Evolutionary conservation across 805 yeast genomes (phyloP).

Genomic region (Wickerhamomyces ciferrii): DNA sequence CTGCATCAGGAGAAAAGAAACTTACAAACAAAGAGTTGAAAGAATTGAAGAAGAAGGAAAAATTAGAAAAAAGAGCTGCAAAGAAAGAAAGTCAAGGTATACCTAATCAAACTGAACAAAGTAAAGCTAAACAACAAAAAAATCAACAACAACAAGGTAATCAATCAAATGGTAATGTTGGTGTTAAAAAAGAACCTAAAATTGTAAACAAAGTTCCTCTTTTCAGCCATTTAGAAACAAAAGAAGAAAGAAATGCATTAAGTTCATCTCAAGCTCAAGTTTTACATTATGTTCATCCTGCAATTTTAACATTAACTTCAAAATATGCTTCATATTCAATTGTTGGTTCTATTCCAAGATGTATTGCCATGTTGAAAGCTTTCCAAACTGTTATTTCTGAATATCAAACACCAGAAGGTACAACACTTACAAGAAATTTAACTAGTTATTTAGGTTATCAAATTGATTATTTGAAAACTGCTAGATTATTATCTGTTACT

Average conservation of each 20-base stretch:
- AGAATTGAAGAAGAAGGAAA: constrained; percentile 82
- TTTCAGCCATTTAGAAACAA: constrained; percentile 75
- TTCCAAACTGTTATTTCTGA: constrained; percentile 77
- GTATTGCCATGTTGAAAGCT: constrained; percentile 77
- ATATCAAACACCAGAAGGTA: constrained; percentile 79
- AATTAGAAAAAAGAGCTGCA: constrained; percentile 91
- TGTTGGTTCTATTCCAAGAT: constrained; percentile 86
- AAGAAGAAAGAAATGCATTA: constrained; percentile 59
- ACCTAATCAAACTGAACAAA: constrained; percentile 31
- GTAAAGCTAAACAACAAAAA: constrained; percentile 33
- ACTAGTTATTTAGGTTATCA: constrained; percentile 87
- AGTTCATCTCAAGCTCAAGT: constrained; percentile 17
- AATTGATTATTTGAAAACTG: constrained; percentile 85
- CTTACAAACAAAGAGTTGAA: constrained; percentile 77
- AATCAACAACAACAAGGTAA: constrained; percentile 33
- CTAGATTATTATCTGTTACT: constrained; percentile 85
- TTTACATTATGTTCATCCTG: constrained; percentile 72
- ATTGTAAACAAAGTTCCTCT: constrained; percentile 46
- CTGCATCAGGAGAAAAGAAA: constrained; percentile 21
- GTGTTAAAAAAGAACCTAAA: constrained; percentile 12
- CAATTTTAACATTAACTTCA: constrained; percentile 70
- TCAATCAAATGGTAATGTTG: constrained; percentile 26
- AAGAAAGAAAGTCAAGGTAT: constrained; percentile 67
- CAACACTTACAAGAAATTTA: constrained; percentile 81
- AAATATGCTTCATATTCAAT: constrained; percentile 79